phyloP scores from a whole-genome alignment of 345 rosid genomes.

The Ricinus communis region DNA sequence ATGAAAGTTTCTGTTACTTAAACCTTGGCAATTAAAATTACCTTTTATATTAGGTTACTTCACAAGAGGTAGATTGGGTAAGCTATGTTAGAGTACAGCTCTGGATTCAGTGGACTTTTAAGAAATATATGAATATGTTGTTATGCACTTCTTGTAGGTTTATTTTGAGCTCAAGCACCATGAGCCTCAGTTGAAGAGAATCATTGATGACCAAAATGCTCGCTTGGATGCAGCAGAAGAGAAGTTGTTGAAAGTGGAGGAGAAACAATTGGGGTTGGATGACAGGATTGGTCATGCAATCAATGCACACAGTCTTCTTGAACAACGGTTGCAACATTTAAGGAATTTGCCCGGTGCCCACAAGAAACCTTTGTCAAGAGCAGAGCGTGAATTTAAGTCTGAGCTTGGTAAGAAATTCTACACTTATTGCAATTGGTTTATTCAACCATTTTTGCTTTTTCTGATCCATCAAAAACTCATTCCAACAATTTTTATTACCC shows the following conservation, averaged over 20 bases:
- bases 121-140: constrained; percentile 3
- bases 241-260: constrained; percentile 64
- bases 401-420: constrained; percentile 64
- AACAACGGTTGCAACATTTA: constrained; percentile 56
- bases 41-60: background rate
- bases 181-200: constrained; percentile 76
- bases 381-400: constrained; percentile 77
- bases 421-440: background rate
- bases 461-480: background rate
- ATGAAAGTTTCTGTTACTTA: background rate
- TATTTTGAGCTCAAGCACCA: constrained; percentile 85
- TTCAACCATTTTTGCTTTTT: background rate
- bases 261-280: constrained; percentile 57
- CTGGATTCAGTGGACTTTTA: constrained; percentile 12
- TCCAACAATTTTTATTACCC: background rate
- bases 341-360: constrained; percentile 73
- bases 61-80: background rate
- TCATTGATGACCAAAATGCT: constrained; percentile 67
- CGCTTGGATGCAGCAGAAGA: constrained; percentile 60
- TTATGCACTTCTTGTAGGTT: constrained; percentile 44
- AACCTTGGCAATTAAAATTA: background rate
- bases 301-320: constrained; percentile 50
- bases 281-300: constrained; percentile 53
- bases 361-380: constrained; percentile 83
- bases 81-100: background rate